Evolutionary conservation across 2,329 filamentous ascomycete genomes (phyloP), one percentile per base, ranked within the genome.

Genomic region (Seiridium cupressi): DNA sequence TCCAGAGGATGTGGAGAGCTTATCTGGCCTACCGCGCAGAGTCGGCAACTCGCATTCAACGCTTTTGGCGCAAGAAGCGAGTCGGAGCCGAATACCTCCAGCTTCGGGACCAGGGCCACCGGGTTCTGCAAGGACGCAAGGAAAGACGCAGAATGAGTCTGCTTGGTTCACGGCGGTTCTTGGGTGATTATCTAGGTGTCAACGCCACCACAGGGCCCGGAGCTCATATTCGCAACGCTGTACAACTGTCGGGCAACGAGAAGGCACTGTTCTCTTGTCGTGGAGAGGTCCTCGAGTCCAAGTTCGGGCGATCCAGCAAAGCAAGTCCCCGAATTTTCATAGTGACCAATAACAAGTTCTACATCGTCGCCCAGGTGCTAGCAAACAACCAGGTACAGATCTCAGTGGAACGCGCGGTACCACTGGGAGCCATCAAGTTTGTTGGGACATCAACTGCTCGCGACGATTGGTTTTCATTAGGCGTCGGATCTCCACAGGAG

Each of bases 391-490:
- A 96, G 70, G 81, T 93, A 8, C 86, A 91, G 65, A 96, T 98
- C 63, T 80, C 87, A 1, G 83, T 92, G 0, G 95, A 99, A 73
- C 86, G 91, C 57, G 89, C 90, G 0, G 87, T 98, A 62, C 88
- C 93, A 0, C 78, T 98, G 18, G 92, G 92, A 3, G 86, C 93
- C 8, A 94, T 99, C 80, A 96, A 96, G 75, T 95, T 89, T 70
- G 81, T 99, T 65, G 87, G 92, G 68, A 81, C 86, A 4, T 97
- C 94, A 2, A 92, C 85, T 13, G 79, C 91, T 62, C 92, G 91
- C 64, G 95, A 99, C 68, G 95, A 99, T 75, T 99, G 95, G 95
- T 97, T 99, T 75, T 92, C 94, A 1, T 81, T 99, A 42, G 92
- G 93, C 3, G 84, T 96, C 49, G 92, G 91, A n/a, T 93, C 93